Percentiles rank a stretch among this genome's conserved stretches.
These are phyloP conservation scores for Vinca major DNA, from an alignment of 305 asterid genomes.

Conservation along the genomic window DNA sequence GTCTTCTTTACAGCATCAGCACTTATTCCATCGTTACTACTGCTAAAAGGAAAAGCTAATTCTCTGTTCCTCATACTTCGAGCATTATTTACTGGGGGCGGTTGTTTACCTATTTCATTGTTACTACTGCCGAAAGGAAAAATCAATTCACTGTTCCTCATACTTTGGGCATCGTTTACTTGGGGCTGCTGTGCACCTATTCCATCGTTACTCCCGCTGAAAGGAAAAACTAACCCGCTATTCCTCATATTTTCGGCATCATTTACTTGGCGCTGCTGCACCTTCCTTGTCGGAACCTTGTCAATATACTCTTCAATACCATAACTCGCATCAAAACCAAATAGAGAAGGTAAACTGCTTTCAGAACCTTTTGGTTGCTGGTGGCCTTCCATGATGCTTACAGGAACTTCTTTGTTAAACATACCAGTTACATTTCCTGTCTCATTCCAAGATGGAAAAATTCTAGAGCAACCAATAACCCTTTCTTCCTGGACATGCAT, in stretches of 20 bases:
- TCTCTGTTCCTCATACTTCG: slow-evolving; percentile 13
- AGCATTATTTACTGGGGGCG: slow-evolving; percentile 5
- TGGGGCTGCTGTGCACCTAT: slow-evolving; percentile 18
- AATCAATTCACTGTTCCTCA: slow-evolving; percentile 7
- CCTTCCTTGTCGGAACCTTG: slow-evolving; percentile 17
- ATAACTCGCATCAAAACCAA: slow-evolving; percentile 15
- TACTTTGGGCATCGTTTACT: slow-evolving; percentile 16
- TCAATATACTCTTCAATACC: slow-evolving; percentile 15
- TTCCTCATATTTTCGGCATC: slow-evolving; percentile 15
- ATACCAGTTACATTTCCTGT: slow-evolving; percentile 19
- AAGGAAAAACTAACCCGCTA: slow-evolving; percentile 17
- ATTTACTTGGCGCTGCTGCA: slow-evolving; percentile 16
- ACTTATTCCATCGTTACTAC: slow-evolving; percentile 15
- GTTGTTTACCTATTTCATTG: slow-evolving; percentile 9
- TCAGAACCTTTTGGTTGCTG: slow-evolving; percentile 11
- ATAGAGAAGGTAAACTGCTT: slow-evolving; percentile 13
- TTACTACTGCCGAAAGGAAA: slow-evolving; percentile 23
- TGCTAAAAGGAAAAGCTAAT: slow-evolving; percentile 19
- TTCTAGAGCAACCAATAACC: slow-evolving; percentile 26
- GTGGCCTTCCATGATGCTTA: slow-evolving; percentile 12
- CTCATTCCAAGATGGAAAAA: slow-evolving; percentile 31
- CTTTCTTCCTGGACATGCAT: slow-evolving; percentile 22
- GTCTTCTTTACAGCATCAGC: slow-evolving; percentile 11
- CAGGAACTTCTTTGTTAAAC: slow-evolving; percentile 16
- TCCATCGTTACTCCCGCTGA: slow-evolving; percentile 16